These are phyloP conservation scores for Heterobasidion parviporum DNA, from an alignment of 1,284 basidiomycete genomes.

Conservation along the genomic window DNA sequence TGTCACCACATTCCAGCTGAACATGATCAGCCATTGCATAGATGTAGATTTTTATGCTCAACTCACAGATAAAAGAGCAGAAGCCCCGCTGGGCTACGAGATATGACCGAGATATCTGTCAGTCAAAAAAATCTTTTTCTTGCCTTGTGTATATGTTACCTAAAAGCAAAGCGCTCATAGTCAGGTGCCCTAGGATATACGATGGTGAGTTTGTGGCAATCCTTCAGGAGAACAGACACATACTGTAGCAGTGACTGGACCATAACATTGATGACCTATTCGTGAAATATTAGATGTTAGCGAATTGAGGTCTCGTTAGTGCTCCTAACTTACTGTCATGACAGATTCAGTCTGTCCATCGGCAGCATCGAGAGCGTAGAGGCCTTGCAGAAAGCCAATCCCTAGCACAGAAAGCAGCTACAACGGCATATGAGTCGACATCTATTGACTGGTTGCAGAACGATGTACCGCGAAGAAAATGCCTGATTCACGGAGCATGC, in stretches of 20 bases:
- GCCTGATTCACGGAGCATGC: slow-evolving; percentile 88
- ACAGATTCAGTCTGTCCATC: slow-evolving; percentile 67
- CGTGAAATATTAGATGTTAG: background rate
- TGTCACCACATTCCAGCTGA: slow-evolving; percentile 79
- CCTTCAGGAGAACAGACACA: slow-evolving; percentile 14
- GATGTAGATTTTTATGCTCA: background rate
- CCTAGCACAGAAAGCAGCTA: slow-evolving; percentile 76
- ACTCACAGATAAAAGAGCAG: slow-evolving; percentile 75
- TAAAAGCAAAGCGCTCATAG: slow-evolving; percentile 58
- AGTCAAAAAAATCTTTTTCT: background rate
- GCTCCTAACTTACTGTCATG: slow-evolving; percentile 26
- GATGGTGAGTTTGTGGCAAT: no score
- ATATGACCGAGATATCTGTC: slow-evolving; percentile 5
- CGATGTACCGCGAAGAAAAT: slow-evolving; percentile 79
- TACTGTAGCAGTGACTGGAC: slow-evolving; percentile 79
- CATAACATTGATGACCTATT: slow-evolving; percentile 64
- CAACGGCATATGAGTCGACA: background rate
- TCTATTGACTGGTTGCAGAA: slow-evolving; percentile 5
- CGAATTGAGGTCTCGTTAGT: background rate
- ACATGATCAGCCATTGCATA: slow-evolving; percentile 1
- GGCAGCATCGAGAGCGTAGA: slow-evolving; percentile 87
- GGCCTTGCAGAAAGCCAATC: slow-evolving; percentile 78
- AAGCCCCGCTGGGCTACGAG: slow-evolving; percentile 55
- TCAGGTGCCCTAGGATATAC: slow-evolving; percentile 58
- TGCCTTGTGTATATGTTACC: slow-evolving; percentile 24